A percentile compares a stretch with the other conserved stretches of the same genome.
These are phyloP conservation scores for Penicillium sp. DNA, from an alignment of 2,329 filamentous ascomycete genomes.

Conservation along the genomic window DNA sequence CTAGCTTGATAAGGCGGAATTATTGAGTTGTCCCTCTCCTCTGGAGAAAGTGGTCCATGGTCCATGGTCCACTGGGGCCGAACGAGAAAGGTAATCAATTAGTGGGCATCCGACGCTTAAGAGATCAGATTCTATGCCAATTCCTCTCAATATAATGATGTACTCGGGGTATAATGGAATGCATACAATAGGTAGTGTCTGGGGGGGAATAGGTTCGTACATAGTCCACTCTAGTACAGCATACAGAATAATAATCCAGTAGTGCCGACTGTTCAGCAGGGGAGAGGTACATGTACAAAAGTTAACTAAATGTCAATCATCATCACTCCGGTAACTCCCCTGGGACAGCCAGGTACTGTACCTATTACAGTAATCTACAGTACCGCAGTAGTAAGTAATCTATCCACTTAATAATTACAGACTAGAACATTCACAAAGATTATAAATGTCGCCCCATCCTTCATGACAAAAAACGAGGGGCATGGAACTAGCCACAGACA, in stretches of 20 bases:
- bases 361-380: neutral
- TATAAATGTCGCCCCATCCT: neutral
- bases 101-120: neutral
- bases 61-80: neutral
- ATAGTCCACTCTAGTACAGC: neutral
- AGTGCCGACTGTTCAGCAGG: conserved; percentile 1
- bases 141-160: neutral
- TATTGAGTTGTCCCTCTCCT: conserved; percentile 1
- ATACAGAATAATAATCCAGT: neutral
- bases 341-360: neutral
- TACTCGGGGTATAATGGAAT: neutral
- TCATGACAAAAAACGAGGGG: neutral
- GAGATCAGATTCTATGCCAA: neutral
- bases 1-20: neutral
- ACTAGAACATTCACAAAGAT: neutral
- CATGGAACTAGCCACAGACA: neutral
- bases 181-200: neutral
- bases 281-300: neutral
- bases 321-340: conserved; percentile 2
- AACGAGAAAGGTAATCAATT: neutral
- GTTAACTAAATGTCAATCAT: neutral
- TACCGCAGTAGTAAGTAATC: neutral
- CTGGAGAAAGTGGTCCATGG: neutral
- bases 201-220: neutral
- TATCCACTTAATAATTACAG: neutral